phyloP scores from a whole-genome alignment of 805 yeast genomes.

The Cyberlindnera bimundalis region DNA sequence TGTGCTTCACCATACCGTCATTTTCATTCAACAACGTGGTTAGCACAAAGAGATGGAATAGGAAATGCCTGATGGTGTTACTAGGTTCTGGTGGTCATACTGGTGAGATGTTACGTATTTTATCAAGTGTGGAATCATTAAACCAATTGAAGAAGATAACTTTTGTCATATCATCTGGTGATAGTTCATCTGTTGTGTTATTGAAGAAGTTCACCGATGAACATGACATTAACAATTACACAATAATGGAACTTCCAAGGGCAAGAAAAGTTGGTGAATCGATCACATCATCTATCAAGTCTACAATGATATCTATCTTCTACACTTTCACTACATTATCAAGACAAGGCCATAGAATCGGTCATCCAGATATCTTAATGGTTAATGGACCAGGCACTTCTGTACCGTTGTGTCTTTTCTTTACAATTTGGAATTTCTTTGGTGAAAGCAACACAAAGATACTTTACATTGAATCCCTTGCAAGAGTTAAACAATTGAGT shows the following conservation, averaged over 20 bases:
- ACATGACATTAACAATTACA: conserved; percentile 13
- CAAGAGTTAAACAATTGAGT: conserved; percentile 74
- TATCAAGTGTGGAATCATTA: conserved; percentile 34
- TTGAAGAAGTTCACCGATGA: conserved; percentile 16
- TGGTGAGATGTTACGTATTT: conserved; percentile 85
- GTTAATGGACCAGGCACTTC: conserved; percentile 84
- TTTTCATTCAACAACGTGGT: conserved; percentile 1
- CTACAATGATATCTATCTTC: conserved; percentile 31
- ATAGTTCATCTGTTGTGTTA: conserved; percentile 43
- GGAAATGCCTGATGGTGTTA: conserved; percentile 32
- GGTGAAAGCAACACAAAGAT: conserved; percentile 52
- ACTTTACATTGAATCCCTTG: conserved; percentile 81
- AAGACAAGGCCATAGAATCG: conserved; percentile 4
- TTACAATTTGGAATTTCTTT: conserved; percentile 47
- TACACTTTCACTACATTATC: conserved; percentile 12
- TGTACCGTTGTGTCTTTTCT: conserved; percentile 60
- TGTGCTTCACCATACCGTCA: conserved; percentile 19
- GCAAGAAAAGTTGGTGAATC: conserved; percentile 64
- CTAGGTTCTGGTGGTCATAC: conserved; percentile 97
- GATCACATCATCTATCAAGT: conserved; percentile 40
- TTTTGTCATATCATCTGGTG: conserved; percentile 48
- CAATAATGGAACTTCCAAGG: conserved; percentile 39
- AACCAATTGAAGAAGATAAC: conserved; percentile 13
- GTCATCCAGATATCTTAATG: conserved; percentile 42
- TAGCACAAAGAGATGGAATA: not conserved